Conservation (phyloP, 495 filamentous ascomycete genomes). For the Hypoxylon intermedium region DNA sequence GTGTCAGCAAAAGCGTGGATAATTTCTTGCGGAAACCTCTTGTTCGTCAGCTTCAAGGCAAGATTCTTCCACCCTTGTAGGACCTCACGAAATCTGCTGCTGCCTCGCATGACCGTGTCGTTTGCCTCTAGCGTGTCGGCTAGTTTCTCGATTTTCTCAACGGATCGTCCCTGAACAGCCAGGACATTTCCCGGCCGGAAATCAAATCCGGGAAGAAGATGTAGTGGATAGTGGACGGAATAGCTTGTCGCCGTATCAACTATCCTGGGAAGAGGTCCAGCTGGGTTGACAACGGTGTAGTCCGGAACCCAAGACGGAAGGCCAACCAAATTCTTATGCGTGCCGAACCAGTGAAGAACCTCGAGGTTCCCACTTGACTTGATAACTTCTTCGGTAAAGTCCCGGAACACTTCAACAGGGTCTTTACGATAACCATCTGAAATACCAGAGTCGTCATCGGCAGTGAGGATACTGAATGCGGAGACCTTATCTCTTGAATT, state of each 20-base stretch:
- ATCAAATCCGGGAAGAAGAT: slow-evolving; percentile 3
- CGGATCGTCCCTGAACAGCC: not conserved
- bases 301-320: slow-evolving; percentile 31
- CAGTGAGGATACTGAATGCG: slow-evolving; percentile 2
- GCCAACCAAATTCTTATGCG: not conserved
- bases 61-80: slow-evolving; percentile 13
- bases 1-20: slow-evolving; percentile 22
- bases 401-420: not conserved
- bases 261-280: slow-evolving; percentile 20
- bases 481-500: slow-evolving; percentile 24
- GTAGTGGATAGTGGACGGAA: slow-evolving; percentile 20
- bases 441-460: not conserved
- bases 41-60: slow-evolving; percentile 2
- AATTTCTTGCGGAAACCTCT: slow-evolving; percentile 14
- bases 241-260: slow-evolving; percentile 11
- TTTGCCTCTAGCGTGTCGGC: slow-evolving; percentile 4
- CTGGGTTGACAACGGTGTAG: slow-evolving; percentile 12
- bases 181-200: slow-evolving; percentile 4
- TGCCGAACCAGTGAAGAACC: slow-evolving; percentile 19
- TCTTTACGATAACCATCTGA: slow-evolving; percentile 2
- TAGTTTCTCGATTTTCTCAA: slow-evolving; percentile 7
- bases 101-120: not conserved
- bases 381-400: slow-evolving; percentile 12
- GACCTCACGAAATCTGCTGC: not conserved
- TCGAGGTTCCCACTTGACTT: slow-evolving; percentile 13